Evolutionary conservation across 2,329 filamentous ascomycete species (phyloP).

Genomic region (Xenoacremonium recifei): DNA sequence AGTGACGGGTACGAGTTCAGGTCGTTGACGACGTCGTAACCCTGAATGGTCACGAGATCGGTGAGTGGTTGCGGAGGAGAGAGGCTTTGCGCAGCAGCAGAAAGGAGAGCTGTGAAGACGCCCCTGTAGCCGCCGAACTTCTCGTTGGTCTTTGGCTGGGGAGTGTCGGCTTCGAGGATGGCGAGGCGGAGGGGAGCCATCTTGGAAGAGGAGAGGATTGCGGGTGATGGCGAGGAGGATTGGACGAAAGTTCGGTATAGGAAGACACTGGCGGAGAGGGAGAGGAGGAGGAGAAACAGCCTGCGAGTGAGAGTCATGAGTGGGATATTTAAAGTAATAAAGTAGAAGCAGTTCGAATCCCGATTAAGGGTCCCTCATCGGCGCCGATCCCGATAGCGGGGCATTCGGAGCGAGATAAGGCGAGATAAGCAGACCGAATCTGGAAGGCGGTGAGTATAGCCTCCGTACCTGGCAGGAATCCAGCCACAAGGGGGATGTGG

Average conservation of each 20-base stretch:
- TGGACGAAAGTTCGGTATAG: conserved; percentile 1
- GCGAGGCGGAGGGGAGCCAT: conserved; percentile 68
- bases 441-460: too few species aligned
- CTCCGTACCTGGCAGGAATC: too few species aligned
- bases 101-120: conserved; percentile 63
- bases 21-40: conserved; percentile 69
- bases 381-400: too few species aligned
- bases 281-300: conserved; percentile 2
- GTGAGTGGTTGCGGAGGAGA: conserved; percentile 38
- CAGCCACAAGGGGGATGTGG: too few species aligned
- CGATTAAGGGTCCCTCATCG: too few species aligned
- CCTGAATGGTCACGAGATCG: conserved; percentile 55
- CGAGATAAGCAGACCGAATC: too few species aligned
- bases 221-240: neutral
- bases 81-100: conserved; percentile 49
- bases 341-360: too few species aligned
- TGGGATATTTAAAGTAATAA: too few species aligned
- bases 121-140: conserved; percentile 72
- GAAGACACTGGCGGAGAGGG: conserved; percentile 2
- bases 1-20: conserved; percentile 68
- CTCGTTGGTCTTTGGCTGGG: conserved; percentile 60
- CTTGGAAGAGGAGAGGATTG: conserved; percentile 16
- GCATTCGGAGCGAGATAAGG: too few species aligned
- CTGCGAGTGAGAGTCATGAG: too few species aligned
- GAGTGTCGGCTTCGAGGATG: conserved; percentile 84